Evolutionary conservation across 164 flowering plant species (phyloP), one percentile per base, ranked within the genome.

Genomic region (Magnolia sinica): DNA sequence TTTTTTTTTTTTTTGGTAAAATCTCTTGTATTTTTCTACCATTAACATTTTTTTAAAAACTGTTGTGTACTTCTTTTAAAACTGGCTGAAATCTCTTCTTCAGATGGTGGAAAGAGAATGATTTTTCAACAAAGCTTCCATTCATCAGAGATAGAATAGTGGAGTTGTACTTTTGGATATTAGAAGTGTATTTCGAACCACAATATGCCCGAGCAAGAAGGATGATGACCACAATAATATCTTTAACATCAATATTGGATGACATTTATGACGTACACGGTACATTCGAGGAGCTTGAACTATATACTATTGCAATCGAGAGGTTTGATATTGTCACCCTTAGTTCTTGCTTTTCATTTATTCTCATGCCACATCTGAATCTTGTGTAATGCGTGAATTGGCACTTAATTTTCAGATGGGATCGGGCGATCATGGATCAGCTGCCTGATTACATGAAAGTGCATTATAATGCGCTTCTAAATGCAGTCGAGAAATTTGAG

Each of bases 91-190:
- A 1, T 27, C 29, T 27, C 29, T 73, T 19, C 19, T 23, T 19
- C 24, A 74, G 76, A 45, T 74, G 76, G 76, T 74, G 76, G 76
- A 74, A 74, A 31, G 18, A 19, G 14, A 16, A 18, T 20, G 76
- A 74, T 22, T 64, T 74, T 45, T 3, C 71, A 37, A 18, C n/a
- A 19, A 76, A 76, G 67, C 45, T 76, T 1, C 78, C 73, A 9
- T 76, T 76, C 50, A 29, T 59, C 7, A 59, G 74, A 51, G 78
- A 76, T 19, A 23, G 78, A 45, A 6, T 76, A 58, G 78, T 69
- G 51, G 78, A 76, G 24, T 31, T n/a, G 37, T 76, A 71, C 61
- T 76, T 55, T 16, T 76, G 78, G 78, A 37, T 70, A n/a, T 59
- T 76, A 29, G 73, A 67, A 29, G 55, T 70, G 8, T 58, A 70